Evolutionary conservation across 2,329 filamentous ascomycete species (phyloP).

Genomic region (Chaetomium globosum): DNA sequence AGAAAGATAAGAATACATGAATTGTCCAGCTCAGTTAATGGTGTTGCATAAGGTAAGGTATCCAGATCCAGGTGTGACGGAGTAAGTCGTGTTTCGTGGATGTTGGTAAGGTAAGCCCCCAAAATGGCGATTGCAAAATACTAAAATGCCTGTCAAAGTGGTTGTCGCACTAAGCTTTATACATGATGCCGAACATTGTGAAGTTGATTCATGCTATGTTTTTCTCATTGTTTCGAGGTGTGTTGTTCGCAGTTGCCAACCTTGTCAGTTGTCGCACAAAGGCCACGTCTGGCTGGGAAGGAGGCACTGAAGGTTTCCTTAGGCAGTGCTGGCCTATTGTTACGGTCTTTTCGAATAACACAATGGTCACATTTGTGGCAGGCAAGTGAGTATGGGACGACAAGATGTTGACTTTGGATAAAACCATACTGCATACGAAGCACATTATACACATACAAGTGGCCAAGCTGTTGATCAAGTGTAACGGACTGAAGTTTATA

Average conservation of each 20-base stretch:
- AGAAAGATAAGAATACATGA: not conserved
- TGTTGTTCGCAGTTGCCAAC: conserved; percentile 12
- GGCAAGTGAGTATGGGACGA: too few relatives aligned
- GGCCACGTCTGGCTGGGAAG: not conserved
- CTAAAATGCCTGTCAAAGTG: not conserved
- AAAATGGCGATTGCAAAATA: not conserved
- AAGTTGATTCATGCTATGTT: not conserved
- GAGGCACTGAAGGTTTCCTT: not conserved
- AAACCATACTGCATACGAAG: too few relatives aligned
- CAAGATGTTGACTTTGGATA: too few relatives aligned
- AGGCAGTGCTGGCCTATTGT: not conserved
- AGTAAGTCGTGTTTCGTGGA: not conserved
- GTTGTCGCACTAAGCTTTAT: not conserved
- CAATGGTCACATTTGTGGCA: not conserved
- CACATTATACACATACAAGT: too few relatives aligned
- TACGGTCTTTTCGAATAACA: not conserved
- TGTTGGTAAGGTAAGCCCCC: not conserved
- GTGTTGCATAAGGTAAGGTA: not conserved
- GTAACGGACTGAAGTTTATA: too few relatives aligned
- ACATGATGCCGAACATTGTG: too few relatives aligned
- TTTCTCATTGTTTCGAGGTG: not conserved
- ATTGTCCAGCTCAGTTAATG: not conserved
- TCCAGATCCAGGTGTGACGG: not conserved
- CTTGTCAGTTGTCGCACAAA: conserved; percentile 13
- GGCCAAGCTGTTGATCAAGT: too few relatives aligned